Evolutionary conservation across 2,329 filamentous ascomycete genomes (phyloP), one percentile per base, ranked within the genome.

Genomic region (Colletotrichum sp.): DNA sequence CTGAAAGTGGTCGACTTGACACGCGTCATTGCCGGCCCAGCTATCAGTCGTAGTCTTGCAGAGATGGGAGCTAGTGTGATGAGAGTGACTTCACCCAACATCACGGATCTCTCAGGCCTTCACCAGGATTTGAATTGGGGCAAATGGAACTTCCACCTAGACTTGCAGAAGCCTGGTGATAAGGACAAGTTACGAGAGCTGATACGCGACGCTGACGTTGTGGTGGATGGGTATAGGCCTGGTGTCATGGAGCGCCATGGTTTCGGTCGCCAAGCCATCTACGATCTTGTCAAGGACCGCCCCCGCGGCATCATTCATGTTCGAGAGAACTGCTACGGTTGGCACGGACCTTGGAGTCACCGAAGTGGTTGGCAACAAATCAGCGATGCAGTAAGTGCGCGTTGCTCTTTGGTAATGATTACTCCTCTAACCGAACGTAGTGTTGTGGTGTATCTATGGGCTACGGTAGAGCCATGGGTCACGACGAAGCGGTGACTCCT

Each of bases 281-380:
- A 88, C 12, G 83, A 87, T 8, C 71, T 88, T 36, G 84, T 82
- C 7, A 59, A 44, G 16, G 64, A 52, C 36, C 64, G 70, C 1
- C 26, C 30, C 0, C 64, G 64, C 15, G 59, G 71, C 83, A 82
- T 90, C 32, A 83, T 90, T n/a, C 85, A 89, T 62, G 85, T 87
- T 6, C 81, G 86, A 5, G 89, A 90, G 81, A 90, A 90, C 78
- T 90, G 88, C 79, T 91, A 89, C 76, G 89, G 89, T 1, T 90
- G 85, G 83, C 78, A 89, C 67, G 89, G 89, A 0, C 86, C 87
- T 0, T 88, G 86, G 86, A 80, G 81, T 5, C 81, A 86, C 32
- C 81, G 88, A 5, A 86, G 83, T 55, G 89, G 89, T 3, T 91
- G 89, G 89, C 89, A 91, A 80, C 88, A 89, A 79, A 89, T 90